Evolutionary conservation across 2,329 filamentous ascomycete species (phyloP).

Genomic region (Aspergillus neoniger): DNA sequence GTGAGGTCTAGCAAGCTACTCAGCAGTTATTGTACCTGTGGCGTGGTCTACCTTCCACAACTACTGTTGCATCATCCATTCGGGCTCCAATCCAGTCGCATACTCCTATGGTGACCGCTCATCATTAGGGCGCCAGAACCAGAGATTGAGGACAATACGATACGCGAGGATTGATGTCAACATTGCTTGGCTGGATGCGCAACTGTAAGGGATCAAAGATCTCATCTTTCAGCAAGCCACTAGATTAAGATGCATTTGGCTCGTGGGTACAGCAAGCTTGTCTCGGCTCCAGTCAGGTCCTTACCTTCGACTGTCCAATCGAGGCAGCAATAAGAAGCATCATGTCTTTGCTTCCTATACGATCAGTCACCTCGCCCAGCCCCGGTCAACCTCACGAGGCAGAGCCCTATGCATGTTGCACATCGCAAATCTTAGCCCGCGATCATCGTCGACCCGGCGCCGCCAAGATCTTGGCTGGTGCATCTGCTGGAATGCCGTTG

Average conservation of each 20-base stretch:
- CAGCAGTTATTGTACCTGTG: neutral
- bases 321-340: too few relatives aligned
- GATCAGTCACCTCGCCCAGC: neutral
- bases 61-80: neutral
- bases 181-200: neutral
- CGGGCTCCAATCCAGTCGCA: too few relatives aligned
- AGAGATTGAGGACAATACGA: neutral
- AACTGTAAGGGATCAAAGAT: neutral
- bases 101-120: too few relatives aligned
- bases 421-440: conserved; percentile 11
- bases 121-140: neutral
- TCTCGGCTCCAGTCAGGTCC: too few relatives aligned
- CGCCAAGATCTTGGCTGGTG: conserved; percentile 17
- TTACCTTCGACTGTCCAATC: too few relatives aligned
- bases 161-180: neutral
- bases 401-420: neutral
- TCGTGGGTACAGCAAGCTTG: neutral
- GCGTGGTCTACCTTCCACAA: neutral
- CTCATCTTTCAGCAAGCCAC: neutral
- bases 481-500: conserved; percentile 7
- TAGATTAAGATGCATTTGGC: neutral
- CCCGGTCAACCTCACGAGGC: neutral
- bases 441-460: conserved; percentile 5
- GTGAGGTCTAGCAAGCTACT: neutral
- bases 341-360: neutral